Evolutionary conservation across 2,329 filamentous ascomycete species (phyloP).

Genomic region (Dissoconium aciculare): DNA sequence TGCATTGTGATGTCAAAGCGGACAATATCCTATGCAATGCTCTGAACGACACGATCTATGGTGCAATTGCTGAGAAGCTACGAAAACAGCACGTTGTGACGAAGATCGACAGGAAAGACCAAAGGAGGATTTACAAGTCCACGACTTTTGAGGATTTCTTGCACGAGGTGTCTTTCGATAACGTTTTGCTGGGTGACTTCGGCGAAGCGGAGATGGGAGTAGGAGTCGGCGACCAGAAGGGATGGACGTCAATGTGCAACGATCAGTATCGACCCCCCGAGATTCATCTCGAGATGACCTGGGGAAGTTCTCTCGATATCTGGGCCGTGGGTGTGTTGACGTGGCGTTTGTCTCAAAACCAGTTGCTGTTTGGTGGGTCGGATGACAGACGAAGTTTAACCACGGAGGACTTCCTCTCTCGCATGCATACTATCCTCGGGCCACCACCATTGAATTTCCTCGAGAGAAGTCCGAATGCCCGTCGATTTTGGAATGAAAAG

Average conservation of each 20-base stretch:
- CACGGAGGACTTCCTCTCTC: constrained; percentile 4
- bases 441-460: constrained; percentile 10
- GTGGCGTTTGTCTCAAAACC: constrained; percentile 7
- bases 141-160: not conserved
- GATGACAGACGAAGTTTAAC: not conserved
- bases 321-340: constrained; percentile 5
- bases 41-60: not conserved
- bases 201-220: not conserved
- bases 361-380: constrained; percentile 11
- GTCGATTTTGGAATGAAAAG: constrained; percentile 5
- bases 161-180: not conserved
- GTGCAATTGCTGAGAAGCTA: not conserved
- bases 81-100: not conserved
- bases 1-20: not conserved
- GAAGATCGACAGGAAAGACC: not conserved
- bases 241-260: not conserved
- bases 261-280: constrained; percentile 2
- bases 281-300: not conserved
- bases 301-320: constrained; percentile 3
- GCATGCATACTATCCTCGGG: constrained; percentile 12
- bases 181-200: not conserved
- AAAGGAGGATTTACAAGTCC: not conserved
- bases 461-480: constrained; percentile 4
- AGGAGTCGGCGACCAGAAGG: not conserved
- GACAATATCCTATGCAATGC: not conserved